These are phyloP conservation scores for Coniophora puteana DNA, from an alignment of 1,284 basidiomycete species.

Conservation along the genomic window DNA sequence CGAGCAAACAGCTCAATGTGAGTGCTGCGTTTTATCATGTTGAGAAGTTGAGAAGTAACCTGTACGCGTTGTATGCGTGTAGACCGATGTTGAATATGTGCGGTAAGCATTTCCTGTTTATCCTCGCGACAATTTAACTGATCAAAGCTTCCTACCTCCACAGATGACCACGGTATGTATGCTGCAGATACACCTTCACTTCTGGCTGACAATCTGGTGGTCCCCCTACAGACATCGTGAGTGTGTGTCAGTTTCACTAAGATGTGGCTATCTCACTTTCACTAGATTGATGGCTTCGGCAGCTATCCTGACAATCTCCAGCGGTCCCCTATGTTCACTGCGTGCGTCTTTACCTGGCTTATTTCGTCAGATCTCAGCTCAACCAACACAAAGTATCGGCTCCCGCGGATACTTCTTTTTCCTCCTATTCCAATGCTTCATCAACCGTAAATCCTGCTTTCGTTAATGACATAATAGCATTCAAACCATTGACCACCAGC, in stretches of 20 bases:
- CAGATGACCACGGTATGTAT: constrained; percentile 72
- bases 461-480: neutral
- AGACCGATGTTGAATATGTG: constrained; percentile 67
- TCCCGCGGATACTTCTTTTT: constrained; percentile 87
- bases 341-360: constrained; percentile 40
- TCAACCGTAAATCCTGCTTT: constrained; percentile 53
- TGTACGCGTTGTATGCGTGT: constrained; percentile 1
- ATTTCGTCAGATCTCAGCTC: constrained; percentile 1
- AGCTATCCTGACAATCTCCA: constrained; percentile 85
- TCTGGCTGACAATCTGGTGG: constrained; percentile 27
- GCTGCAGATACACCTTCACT: constrained; percentile 4
- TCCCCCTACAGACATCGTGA: constrained; percentile 40
- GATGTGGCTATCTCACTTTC: neutral
- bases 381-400: constrained; percentile 54
- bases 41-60: neutral
- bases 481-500: constrained; percentile 36
- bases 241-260: constrained; percentile 11
- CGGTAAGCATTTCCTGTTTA: constrained; percentile 34
- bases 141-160: constrained; percentile 1
- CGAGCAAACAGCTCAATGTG: constrained; percentile 92
- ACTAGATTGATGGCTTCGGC: constrained; percentile 88
- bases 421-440: constrained; percentile 90
- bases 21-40: no score
- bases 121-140: neutral
- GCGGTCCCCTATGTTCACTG: constrained; percentile 70